These are phyloP conservation scores for Puya raimondii DNA, from an alignment of 176 grass and related monocot genomes.

Conservation along the genomic window DNA sequence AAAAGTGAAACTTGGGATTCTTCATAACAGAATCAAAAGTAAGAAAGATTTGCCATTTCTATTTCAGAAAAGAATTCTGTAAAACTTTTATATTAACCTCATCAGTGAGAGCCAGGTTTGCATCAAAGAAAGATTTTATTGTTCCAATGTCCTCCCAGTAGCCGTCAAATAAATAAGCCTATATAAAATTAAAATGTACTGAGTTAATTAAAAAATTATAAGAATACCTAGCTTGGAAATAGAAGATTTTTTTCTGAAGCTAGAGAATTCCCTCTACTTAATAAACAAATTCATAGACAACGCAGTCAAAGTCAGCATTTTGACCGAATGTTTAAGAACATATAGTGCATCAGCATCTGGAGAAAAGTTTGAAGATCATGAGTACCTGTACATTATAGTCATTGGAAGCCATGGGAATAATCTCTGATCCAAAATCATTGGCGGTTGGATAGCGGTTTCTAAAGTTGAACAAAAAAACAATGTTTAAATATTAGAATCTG, in stretches of 20 bases:
- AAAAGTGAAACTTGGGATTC: constrained; percentile 64
- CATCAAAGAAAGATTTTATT: constrained; percentile 80
- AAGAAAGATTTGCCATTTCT: background rate
- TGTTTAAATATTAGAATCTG: too few relatives aligned
- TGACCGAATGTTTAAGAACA: background rate
- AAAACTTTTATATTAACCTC: constrained; percentile 28
- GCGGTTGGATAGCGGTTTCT: constrained; percentile 56
- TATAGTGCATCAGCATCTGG: background rate
- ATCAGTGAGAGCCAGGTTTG: constrained; percentile 72
- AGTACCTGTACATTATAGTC: constrained; percentile 68
- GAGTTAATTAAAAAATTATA: background rate
- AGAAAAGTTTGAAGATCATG: background rate
- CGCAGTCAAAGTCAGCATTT: background rate
- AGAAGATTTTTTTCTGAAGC: background rate
- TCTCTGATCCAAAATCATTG: constrained; percentile 92
- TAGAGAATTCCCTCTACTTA: background rate
- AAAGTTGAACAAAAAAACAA: constrained; percentile 1
- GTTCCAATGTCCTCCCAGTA: constrained; percentile 90
- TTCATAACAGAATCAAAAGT: constrained; percentile 22
- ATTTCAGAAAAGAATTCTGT: background rate
- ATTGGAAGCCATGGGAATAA: constrained; percentile 65
- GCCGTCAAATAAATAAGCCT: constrained; percentile 71
- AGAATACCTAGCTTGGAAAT: background rate
- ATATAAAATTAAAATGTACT: background rate
- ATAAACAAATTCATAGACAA: background rate